Base-by-base conservation (phyloP, 768 basidiomycete genomes). In the Kwoniella heveanensis region DNA sequence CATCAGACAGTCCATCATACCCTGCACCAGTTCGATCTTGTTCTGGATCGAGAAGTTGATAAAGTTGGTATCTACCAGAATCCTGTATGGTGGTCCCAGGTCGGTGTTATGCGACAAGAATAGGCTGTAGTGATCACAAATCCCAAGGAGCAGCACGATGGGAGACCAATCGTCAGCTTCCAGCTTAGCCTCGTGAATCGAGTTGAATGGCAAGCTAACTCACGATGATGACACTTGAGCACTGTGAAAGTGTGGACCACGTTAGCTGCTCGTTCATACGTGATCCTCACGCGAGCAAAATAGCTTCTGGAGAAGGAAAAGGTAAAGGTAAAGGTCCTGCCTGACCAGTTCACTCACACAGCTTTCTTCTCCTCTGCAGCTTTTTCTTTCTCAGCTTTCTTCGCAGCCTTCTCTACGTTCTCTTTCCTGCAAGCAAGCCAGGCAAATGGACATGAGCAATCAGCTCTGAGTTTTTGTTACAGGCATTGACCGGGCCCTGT, bases 1-100 rank as follows among this genome's bases (percentile, higher is more conserved):
- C 80, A 91, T 96, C 17, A 98, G 83, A 74, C 92, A 95, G 76
- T 99, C 96, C 96, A 99, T 98, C 96, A 99, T 97, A n/a, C 91
- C 93, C 73, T 88, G 87, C 22, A 97, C 84, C 58, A 98, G 85
- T 79, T 99, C 96, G 68, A 99, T 82, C 80, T 97, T 96, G 81
- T 98, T 99, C 82, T 99, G 96, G 53, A 99, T 84, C 69, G 89
- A 91, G 79, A 98, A 95, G 78, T 98, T 98, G 84, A 99, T 99
- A 72, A 99, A 98, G 79, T 99, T 99, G 77, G 96, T 99, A 81
- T 99, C 96, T 64, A 99, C 92, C 39, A 99, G 86, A 26, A 99
- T 91, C 21, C 95, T 88, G 78, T 98, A 99, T 2, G 96, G 96
- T 0, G 96, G 96, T 0, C 91, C 94, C 51, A 99, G 89, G 21